Base-by-base conservation (phyloP, 1,139 yeast species). In the Zhuliangozyma parablackwelliae region DNA sequence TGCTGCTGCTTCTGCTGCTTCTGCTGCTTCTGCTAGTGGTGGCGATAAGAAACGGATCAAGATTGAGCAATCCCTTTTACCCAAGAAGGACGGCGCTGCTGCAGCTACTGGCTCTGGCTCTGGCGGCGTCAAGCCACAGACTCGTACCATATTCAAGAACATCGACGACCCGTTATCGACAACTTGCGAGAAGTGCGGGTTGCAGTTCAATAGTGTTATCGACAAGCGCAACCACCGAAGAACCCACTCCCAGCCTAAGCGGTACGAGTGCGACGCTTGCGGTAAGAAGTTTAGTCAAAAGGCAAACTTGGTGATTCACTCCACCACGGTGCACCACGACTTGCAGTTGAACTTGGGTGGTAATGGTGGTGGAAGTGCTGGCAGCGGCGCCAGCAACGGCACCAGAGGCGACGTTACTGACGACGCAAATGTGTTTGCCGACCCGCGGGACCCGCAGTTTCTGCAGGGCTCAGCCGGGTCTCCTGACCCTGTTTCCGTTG, bases 221-320 rank as follows among this genome's bases (percentile, higher is more conserved):
- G 50, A 46, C 28, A 45, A 45, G 30, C 34, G 48, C 32, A 46
- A 46, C 32, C 50, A 48, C 36, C 37, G 47, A 26, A 35, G 48
- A 31, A 40, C 50, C 5, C 51, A 48, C 40, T 40, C 47, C 9
- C 47, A 44, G 30, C 49, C 49, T 2, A 45, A 46, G 31, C 38
- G 33, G 27, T 39, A 40, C 32, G 42, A 40, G 30, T 57, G 60
- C 43, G 36, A 42, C 10, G 37, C 41, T 25, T 56, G 61, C 34
- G 47, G 46, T 30, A 54, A 56, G 21, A 44, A 47, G 21, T 56
- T 55, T 39, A 51, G 50, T 38, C 61, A 56, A 39, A 55, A 46
- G 44, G 35, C 48, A 10, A 48, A 48, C 33, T 43, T 48, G 27
- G 38, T 40, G 10, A 39, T 42, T 23, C 51, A 48, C 35, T 32